phyloP scores from a whole-genome alignment of 1,284 basidiomycete species.

The Veloboletus limbatus region DNA sequence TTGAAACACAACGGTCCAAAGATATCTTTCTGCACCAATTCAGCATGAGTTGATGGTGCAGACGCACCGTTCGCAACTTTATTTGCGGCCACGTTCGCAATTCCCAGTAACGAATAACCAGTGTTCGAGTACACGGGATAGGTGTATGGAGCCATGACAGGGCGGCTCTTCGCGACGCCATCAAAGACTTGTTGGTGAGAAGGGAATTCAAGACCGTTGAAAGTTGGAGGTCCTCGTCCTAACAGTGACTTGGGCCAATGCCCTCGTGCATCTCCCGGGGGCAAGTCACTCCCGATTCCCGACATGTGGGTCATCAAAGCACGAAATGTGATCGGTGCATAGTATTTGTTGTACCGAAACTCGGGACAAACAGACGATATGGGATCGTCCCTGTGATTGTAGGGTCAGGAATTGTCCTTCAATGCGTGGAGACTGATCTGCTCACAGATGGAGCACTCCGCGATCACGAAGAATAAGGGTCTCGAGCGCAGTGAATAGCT shows the following conservation, averaged over 20 bases:
- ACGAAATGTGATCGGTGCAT: slow-evolving; percentile 42
- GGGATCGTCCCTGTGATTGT: slow-evolving; percentile 19
- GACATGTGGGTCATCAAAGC: slow-evolving; percentile 47
- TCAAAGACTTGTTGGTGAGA: slow-evolving; percentile 34
- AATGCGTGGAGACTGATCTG: neutral
- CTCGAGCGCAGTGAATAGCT: slow-evolving; percentile 47
- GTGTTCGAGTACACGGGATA: slow-evolving; percentile 52
- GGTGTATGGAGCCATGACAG: slow-evolving; percentile 41
- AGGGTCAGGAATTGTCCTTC: neutral
- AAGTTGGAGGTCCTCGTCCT: slow-evolving; percentile 28
- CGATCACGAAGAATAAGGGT: slow-evolving; percentile 44
- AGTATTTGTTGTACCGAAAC: slow-evolving; percentile 22
- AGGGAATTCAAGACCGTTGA: slow-evolving; percentile 32
- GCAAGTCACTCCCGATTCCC: slow-evolving; percentile 47
- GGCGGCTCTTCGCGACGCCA: slow-evolving; percentile 35
- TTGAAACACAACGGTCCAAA: slow-evolving; percentile 42
- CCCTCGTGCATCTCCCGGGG: slow-evolving; percentile 36
- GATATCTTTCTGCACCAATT: slow-evolving; percentile 43
- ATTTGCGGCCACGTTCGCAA: slow-evolving; percentile 44
- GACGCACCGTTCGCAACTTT: slow-evolving; percentile 23
- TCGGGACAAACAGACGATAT: slow-evolving; percentile 24
- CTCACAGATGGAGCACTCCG: slow-evolving; percentile 42
- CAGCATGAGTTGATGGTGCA: slow-evolving; percentile 37
- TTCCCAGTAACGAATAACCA: slow-evolving; percentile 41
- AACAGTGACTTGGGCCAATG: slow-evolving; percentile 37